phyloP scores from a whole-genome alignment of 2,329 filamentous ascomycete species.

The Lojkania enalia region DNA sequence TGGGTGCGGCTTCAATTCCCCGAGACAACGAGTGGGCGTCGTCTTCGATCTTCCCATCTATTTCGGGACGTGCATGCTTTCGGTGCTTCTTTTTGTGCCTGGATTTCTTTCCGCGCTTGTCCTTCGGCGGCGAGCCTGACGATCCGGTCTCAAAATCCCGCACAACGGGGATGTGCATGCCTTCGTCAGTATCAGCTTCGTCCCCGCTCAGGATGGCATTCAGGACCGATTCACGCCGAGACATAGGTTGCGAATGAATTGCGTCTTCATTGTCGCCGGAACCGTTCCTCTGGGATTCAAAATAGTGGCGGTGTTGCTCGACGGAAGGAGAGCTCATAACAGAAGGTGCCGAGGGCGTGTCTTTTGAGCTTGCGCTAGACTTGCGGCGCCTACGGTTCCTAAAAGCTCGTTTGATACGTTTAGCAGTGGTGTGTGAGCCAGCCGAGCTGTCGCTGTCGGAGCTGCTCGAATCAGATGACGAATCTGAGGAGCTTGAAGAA shows the following conservation, averaged over 20 bases:
- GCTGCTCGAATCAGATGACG: slow-evolving; percentile 48
- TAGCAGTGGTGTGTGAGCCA: slow-evolving; percentile 72
- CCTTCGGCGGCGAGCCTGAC: slow-evolving; percentile 36
- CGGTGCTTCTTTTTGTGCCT: slow-evolving; percentile 54
- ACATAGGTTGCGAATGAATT: slow-evolving; percentile 19
- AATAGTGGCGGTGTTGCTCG: slow-evolving; percentile 43
- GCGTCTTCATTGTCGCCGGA: slow-evolving; percentile 26
- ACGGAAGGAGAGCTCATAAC: slow-evolving; percentile 51
- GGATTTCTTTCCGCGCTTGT: slow-evolving; percentile 46
- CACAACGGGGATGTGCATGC: slow-evolving; percentile 41
- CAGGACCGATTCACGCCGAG: slow-evolving; percentile 43
- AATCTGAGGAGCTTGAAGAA: slow-evolving; percentile 62
- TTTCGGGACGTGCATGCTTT: slow-evolving; percentile 28
- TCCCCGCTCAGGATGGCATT: slow-evolving; percentile 55
- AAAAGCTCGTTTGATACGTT: slow-evolving; percentile 75
- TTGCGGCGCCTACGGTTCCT: slow-evolving; percentile 72
- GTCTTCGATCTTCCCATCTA: slow-evolving; percentile 30
- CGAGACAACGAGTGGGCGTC: slow-evolving; percentile 1
- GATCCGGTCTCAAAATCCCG: slow-evolving; percentile 54
- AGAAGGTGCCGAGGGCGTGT: slow-evolving; percentile 55
- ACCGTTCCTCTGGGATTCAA: slow-evolving; percentile 36
- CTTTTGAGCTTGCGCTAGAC: slow-evolving; percentile 72
- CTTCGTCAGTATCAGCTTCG: slow-evolving; percentile 57
- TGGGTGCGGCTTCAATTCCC: slow-evolving; percentile 19
- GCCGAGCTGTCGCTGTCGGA: slow-evolving; percentile 69